These are phyloP conservation scores for Cordyceps cicadae DNA, from an alignment of 2,329 filamentous ascomycete species.

Conservation along the genomic window DNA sequence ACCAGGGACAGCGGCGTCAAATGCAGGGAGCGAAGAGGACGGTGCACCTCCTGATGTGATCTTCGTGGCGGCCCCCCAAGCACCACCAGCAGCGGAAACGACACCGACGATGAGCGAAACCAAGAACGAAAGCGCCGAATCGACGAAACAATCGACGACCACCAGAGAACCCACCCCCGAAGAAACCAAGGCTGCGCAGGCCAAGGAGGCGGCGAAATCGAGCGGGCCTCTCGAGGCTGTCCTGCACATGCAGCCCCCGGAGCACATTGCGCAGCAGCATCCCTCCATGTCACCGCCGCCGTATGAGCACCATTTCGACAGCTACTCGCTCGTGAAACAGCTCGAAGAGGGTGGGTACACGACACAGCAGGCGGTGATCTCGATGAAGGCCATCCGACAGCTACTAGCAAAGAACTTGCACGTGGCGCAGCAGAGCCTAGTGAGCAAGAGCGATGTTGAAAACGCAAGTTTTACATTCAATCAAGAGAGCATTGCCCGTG, in stretches of 20 bases:
- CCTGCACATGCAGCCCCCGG: conserved; percentile 36
- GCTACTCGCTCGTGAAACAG: conserved; percentile 77
- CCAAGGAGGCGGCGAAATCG: conserved; percentile 30
- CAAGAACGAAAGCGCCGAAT: neutral
- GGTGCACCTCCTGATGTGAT: conserved; percentile 4
- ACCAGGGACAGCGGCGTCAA: neutral
- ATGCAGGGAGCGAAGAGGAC: neutral
- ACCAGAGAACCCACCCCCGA: conserved; percentile 12
- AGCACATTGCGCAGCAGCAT: conserved; percentile 37
- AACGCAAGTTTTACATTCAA: conserved; percentile 44
- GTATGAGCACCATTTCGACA: conserved; percentile 96
- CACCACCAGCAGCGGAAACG: neutral
- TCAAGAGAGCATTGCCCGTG: neutral
- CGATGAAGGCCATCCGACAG: conserved; percentile 86
- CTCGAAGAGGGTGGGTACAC: conserved; percentile 68
- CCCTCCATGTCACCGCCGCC: conserved; percentile 65
- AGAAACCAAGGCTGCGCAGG: conserved; percentile 22
- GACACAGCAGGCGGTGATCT: conserved; percentile 64
- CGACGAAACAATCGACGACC: neutral
- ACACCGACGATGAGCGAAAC: neutral
- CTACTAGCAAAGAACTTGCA: conserved; percentile 73
- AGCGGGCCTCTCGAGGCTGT: conserved; percentile 45
- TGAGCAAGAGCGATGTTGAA: conserved; percentile 87
- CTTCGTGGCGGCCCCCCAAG: neutral
- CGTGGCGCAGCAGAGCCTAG: conserved; percentile 68